A percentile compares a stretch with the other conserved stretches of the same genome.
Conservation (phyloP, 805 yeast species). For the Komagataella pastoris region DNA sequence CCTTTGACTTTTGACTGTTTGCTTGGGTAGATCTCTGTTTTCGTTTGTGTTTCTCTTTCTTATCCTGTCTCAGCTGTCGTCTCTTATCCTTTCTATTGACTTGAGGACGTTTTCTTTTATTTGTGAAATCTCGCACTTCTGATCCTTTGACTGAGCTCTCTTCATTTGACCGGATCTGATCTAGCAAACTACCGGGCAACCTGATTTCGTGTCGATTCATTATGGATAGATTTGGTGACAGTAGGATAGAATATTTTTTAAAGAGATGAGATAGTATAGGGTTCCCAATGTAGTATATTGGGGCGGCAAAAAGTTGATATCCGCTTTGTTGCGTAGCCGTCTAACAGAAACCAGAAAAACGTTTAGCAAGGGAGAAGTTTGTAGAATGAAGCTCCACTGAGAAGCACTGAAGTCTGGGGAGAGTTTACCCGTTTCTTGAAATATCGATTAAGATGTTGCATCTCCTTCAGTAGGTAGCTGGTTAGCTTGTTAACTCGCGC, state of each 20-base stretch:
- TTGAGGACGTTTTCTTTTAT: conserved; percentile 12
- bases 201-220: conserved; percentile 18
- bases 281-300: neutral
- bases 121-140: conserved; percentile 16
- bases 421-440: too few species aligned
- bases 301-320: neutral
- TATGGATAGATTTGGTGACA: neutral
- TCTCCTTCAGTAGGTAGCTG: neutral
- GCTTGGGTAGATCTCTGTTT: neutral
- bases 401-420: too few species aligned
- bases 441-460: neutral
- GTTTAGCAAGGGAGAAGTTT: too few species aligned
- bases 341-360: too few species aligned
- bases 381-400: too few species aligned
- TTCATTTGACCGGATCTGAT: conserved; percentile 22
- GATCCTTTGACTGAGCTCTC: conserved; percentile 20
- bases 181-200: conserved; percentile 28
- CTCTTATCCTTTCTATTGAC: conserved; percentile 22
- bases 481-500: neutral
- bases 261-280: neutral
- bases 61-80: conserved; percentile 20
- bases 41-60: conserved; percentile 15
- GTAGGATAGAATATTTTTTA: neutral
- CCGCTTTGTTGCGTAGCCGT: neutral
- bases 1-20: neutral